phyloP scores from a whole-genome alignment of 129 eudicot species.

The Lonicera japonica region DNA sequence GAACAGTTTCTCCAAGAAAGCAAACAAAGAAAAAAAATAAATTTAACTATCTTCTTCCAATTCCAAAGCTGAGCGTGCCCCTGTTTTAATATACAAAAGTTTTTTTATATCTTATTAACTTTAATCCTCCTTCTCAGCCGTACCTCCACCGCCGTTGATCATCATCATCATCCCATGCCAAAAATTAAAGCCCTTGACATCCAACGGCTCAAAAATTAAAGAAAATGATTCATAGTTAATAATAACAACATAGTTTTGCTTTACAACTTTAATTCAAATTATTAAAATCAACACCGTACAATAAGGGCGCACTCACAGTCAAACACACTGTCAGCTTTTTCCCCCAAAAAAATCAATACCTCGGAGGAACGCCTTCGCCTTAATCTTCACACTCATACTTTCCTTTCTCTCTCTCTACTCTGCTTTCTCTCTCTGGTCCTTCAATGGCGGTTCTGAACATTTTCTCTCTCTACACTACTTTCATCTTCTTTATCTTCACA shows the following conservation, averaged over 20 bases:
- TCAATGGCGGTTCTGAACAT: conserved; percentile 35
- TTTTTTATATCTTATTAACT: not conserved
- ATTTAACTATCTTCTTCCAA: conserved; percentile 10
- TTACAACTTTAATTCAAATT: not conserved
- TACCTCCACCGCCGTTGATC: conserved; percentile 5
- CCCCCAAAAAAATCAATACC: conserved; percentile 38
- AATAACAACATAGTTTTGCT: too few relatives aligned
- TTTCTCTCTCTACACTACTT: conserved; percentile 23
- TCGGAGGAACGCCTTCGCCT: conserved; percentile 21
- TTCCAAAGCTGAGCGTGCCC: conserved; percentile 16
- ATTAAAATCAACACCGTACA: not conserved
- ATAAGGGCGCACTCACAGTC: not conserved
- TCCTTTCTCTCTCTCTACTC: conserved; percentile 7
- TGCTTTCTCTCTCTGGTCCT: conserved; percentile 5
- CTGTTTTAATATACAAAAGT: not conserved
- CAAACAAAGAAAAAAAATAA: not conserved
- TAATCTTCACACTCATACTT: not conserved
- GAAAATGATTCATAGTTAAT: too few relatives aligned
- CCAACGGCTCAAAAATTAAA: conserved; percentile 7
- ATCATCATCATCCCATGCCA: conserved; percentile 1
- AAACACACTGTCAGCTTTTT: conserved; percentile 25
- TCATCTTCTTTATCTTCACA: conserved; percentile 19
- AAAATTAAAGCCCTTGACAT: too few relatives aligned
- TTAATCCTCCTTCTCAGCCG: not conserved
- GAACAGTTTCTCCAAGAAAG: conserved; percentile 5